A percentile compares a stretch with the other conserved stretches of the same genome.
These are phyloP conservation scores for Kwoniella pini DNA, from an alignment of 768 basidiomycete species.

Conservation along the genomic window DNA sequence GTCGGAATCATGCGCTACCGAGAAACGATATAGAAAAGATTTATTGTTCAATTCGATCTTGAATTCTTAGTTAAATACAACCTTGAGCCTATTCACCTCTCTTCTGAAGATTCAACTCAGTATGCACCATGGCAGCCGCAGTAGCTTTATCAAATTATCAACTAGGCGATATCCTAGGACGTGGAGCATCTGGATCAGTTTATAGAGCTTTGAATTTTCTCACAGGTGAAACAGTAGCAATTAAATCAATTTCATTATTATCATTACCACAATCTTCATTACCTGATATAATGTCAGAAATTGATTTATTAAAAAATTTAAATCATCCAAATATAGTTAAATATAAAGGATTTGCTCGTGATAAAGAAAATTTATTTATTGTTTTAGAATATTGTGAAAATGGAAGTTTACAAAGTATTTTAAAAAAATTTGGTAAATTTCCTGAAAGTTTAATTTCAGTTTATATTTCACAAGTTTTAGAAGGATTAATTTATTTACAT, in stretches of 20 bases:
- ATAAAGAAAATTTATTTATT: conserved; percentile 90
- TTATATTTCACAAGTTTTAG: conserved; percentile 93
- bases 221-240: conserved; percentile 96
- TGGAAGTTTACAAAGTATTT: conserved; percentile 90
- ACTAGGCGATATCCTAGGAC: conserved; percentile 93
- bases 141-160: conserved; percentile 58
- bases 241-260: conserved; percentile 94
- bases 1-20: too few species aligned
- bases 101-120: not conserved
- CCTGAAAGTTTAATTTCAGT: conserved; percentile 95
- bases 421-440: conserved; percentile 97
- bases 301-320: conserved; percentile 94
- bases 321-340: conserved; percentile 97
- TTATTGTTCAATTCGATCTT: too few species aligned
- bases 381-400: conserved; percentile 98
- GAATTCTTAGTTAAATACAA: too few species aligned
- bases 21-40: too few species aligned
- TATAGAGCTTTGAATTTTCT: conserved; percentile 91
- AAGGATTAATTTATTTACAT: conserved; percentile 93
- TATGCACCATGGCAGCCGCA: conserved; percentile 31
- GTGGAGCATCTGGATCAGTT: conserved; percentile 95
- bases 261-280: conserved; percentile 92
- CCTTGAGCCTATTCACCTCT: too few species aligned
- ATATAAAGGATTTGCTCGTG: conserved; percentile 97
- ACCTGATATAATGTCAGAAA: conserved; percentile 95